Base-by-base conservation (phyloP, 306 rosid species). In the Vachellia collinsii region DNA sequence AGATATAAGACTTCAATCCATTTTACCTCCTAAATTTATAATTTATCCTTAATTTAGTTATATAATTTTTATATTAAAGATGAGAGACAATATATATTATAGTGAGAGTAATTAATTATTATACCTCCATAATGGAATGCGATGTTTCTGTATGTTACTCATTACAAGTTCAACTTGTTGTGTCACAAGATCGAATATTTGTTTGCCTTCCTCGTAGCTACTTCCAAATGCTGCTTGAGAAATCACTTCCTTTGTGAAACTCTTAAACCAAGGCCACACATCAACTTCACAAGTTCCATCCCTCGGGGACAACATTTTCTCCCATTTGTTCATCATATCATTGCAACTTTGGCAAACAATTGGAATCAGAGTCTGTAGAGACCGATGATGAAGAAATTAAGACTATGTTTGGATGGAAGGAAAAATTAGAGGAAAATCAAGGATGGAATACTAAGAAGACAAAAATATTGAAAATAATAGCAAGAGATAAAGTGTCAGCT, bases 151-250 rank as follows among this genome's bases (percentile, higher is more conserved):
- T 3, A 2, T 0, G 1, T 11, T 6, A 70, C 13, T 58, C n/a
- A 44, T 8, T 3, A 20, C 3, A 34, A 51, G 62, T 19, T 37
- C 1, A 5, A 42, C 11, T 78, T 54, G 81, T 23, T 74, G 81
- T 34, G 0, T 53, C 4, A 70, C 7, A 66, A 85, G 84, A 20
- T 79, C 51, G 19, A 82, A 82, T 13, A 82, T 85, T 53, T 47
- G 58, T 23, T 38, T 14, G 1, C 88, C 88, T 70, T 85, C 79
- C 43, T 78, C 39, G 10, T 19, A 81, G 29, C 73, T 82, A n/a
- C 79, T 85, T 29, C 88, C 88, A 46, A 85, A 85, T 13, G 83
- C 64, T 8, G 88, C 70, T 8, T 66, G 61, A 2, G 88, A 78
- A 23, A 81, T 85, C 8, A 37, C 79, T 62, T 85, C 86, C 3